Conservation (phyloP, 495 filamentous ascomycete genomes). For the Neurospora intermedia region DNA sequence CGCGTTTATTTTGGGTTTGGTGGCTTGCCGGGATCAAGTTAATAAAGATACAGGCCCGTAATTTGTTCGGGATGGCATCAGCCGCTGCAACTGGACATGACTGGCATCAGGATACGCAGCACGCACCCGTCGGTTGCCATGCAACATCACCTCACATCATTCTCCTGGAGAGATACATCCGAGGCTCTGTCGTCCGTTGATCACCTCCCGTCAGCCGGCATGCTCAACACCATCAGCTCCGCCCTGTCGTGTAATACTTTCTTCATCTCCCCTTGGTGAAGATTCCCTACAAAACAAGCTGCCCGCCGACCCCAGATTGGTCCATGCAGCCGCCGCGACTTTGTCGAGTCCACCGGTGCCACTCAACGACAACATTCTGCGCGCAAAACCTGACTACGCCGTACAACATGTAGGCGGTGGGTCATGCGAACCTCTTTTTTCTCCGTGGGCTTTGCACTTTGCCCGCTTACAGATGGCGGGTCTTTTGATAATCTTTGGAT, state of each 20-base stretch:
- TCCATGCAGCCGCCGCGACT: neutral
- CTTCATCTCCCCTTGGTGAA: neutral
- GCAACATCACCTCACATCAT: neutral
- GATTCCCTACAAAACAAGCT: neutral
- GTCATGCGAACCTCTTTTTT: neutral
- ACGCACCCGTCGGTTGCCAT: neutral
- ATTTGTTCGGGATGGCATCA: slow-evolving; percentile 15
- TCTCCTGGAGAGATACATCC: neutral
- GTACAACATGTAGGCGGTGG: neutral
- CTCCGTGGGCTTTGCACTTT: neutral
- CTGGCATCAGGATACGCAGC: neutral
- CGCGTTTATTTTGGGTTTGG: slow-evolving; percentile 14
- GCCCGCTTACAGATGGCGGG: neutral
- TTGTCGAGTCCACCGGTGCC: neutral
- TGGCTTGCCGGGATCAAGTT: slow-evolving; percentile 3
- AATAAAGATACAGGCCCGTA: neutral
- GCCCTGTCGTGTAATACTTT: neutral
- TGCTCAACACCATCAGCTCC: neutral
- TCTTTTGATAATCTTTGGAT: neutral
- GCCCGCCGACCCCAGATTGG: neutral
- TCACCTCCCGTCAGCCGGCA: neutral
- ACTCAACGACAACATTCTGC: neutral
- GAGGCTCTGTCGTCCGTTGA: neutral
- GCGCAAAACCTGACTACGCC: neutral
- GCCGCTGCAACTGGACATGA: slow-evolving; percentile 7